phyloP scores from a whole-genome alignment of 805 yeast species.

The Hanseniaspora meyeri region DNA sequence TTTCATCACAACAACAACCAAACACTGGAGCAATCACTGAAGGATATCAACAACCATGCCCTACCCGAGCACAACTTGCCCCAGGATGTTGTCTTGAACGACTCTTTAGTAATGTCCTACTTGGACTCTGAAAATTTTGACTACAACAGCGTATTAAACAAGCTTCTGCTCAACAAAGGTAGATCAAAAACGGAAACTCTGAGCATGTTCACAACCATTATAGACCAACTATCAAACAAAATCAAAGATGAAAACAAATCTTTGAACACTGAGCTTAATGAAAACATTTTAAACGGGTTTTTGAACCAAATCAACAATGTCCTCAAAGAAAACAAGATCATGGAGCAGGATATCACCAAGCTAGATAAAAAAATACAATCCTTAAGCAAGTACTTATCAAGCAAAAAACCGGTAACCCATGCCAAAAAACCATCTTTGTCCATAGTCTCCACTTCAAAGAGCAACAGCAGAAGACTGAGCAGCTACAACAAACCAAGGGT shows the following conservation, averaged over 20 bases:
- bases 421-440: not conserved
- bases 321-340: not conserved
- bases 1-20: slow-evolving; percentile 10
- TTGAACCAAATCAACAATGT: not conserved
- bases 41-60: not conserved
- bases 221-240: not conserved
- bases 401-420: not conserved
- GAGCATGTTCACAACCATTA: slow-evolving; percentile 9
- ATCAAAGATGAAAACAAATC: slow-evolving; percentile 4
- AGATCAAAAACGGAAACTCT: slow-evolving; percentile 13
- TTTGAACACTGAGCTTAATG: not conserved
- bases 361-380: slow-evolving; percentile 2
- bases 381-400: not conserved
- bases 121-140: slow-evolving; percentile 1
- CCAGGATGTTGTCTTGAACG: not conserved
- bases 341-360: not conserved
- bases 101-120: slow-evolving; percentile 1
- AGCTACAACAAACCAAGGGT: slow-evolving; percentile 8
- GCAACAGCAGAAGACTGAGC: slow-evolving; percentile 3
- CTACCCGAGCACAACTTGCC: not conserved
- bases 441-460: not conserved
- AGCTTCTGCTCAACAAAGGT: not conserved
- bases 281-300: not conserved
- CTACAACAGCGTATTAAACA: not conserved
- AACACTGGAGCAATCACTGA: slow-evolving; percentile 4